Evolutionary conservation across 2,329 filamentous ascomycete genomes (phyloP), one percentile per base, ranked within the genome.

Genomic region (Xylariaceae sp.): DNA sequence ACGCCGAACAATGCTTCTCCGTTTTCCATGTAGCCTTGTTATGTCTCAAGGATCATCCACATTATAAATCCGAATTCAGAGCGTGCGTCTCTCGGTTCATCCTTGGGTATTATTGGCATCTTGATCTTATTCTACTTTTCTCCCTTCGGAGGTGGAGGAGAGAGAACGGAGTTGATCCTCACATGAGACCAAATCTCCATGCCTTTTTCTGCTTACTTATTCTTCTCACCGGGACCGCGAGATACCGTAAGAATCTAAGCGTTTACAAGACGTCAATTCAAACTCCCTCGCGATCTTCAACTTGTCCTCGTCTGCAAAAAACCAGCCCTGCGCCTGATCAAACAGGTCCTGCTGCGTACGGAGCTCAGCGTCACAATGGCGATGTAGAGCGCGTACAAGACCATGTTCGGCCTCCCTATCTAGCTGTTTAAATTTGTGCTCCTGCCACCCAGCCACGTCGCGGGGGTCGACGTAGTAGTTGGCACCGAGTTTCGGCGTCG

Each of bases 271-370:
- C 14, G 70, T 70, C 71, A 74, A 75, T 49, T 72, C 68, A 50
- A 70, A 76, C 16, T 67, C 65, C 25, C 74, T 67, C 22, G 91
- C 91, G 47, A 80, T 67, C 50, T 83, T 79, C 80, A 95, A 80
- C 72, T 89, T 90, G 51, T 84, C 83, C 42, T 82, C 75, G 59
- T 96, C 89, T 44, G 83, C 80, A 65, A 82, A 90, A 61, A 95
- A 89, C 86, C 90, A 95, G 3, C 91, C 91, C 57, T 86, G 82
- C 0, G 91, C 90, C 38, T 88, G 84, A 53, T 95, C 82, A 51
- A 83, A 73, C 66, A 90, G 72, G 53, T 82, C 75, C 61, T 82
- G 77, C 65, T 84, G 78, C 41, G 77, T 71, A 38, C 77, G 69
- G 51, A 80, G 71, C 70, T 98, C 91, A 44, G 73, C 73, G 52